Evolutionary conservation across 768 basidiomycete species (phyloP), one percentile per base, ranked within the genome.

Genomic region (Boletus eberwhitei): DNA sequence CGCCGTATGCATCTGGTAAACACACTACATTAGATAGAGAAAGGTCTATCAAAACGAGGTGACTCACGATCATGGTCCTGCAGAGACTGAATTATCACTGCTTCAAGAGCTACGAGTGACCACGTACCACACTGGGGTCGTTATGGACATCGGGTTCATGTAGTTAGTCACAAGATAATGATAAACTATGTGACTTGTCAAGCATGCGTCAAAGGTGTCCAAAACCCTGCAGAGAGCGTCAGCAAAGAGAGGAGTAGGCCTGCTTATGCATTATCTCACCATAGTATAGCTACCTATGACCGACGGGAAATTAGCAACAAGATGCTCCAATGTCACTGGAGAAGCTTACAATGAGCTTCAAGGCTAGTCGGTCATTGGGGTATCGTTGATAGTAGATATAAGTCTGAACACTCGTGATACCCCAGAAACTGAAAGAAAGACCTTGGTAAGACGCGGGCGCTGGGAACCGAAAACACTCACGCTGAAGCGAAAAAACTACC

Each of bases 151-250:
- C 3, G 77, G 76, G 58, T 80, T 78, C 53, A 78, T 64, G 59
- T 76, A 85, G 66, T 85, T 83, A 39, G 63, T 69, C 40, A 85
- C 80, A 48, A 84, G 73, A 59, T 85, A 85, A 60, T 74, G 74
- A 58, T 85, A 86, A 37, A 82, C 71, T 57, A 82, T 76, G 61
- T 85, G 84, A 46, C 73, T 72, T 43, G 77, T 79, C 51, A 85
- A 61, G 40, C 69, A 72, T 0, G 78, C 77, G 60, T 84, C 80
- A 52, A 85, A 79, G 0, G 83, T 82, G 63, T 85, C 83, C 22
- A 85, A 59, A 5, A 71, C 53, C 77, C 65, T 64, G 21, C 13
- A 22, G 11, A n/a, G 9, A 21, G 6, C 3, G 29, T 64, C 19
- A 55, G 21, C 4, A 24, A 32, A 29, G 13, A 14, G 8, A 19